phyloP scores from a whole-genome alignment of 176 grass and related monocot species.

The Cymbopogon citratus region DNA sequence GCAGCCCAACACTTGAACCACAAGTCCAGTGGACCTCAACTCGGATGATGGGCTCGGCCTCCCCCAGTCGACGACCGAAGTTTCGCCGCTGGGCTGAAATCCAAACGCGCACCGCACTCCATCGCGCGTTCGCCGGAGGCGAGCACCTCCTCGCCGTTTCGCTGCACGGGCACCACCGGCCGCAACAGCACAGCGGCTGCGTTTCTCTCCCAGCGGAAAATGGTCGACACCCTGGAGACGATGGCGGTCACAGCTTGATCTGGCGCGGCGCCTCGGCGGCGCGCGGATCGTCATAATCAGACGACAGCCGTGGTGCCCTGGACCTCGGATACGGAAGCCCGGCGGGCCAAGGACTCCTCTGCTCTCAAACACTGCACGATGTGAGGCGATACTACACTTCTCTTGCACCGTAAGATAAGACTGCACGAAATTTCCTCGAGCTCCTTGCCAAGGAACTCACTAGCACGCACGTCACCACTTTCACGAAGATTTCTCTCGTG shows the following conservation, averaged over 20 bases:
- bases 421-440: background rate
- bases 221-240: too few relatives aligned
- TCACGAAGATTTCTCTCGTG: background rate
- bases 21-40: background rate
- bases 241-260: too few relatives aligned
- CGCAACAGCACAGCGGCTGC: too few relatives aligned
- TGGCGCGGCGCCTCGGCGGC: too few relatives aligned
- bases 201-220: too few relatives aligned
- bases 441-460: background rate
- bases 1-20: background rate
- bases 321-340: too few relatives aligned
- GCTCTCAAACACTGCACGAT: too few relatives aligned
- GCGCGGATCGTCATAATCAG: too few relatives aligned
- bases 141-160: background rate
- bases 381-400: too few relatives aligned
- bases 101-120: background rate
- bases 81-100: background rate
- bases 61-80: background rate
- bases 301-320: too few relatives aligned
- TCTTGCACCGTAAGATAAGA: too few relatives aligned
- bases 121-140: background rate
- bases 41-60: background rate
- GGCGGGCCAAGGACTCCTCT: too few relatives aligned
- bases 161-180: background rate
- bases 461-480: background rate